Evolutionary conservation across 2,329 filamentous ascomycete genomes (phyloP).

Genomic region (Colletotrichum endophyticum): DNA sequence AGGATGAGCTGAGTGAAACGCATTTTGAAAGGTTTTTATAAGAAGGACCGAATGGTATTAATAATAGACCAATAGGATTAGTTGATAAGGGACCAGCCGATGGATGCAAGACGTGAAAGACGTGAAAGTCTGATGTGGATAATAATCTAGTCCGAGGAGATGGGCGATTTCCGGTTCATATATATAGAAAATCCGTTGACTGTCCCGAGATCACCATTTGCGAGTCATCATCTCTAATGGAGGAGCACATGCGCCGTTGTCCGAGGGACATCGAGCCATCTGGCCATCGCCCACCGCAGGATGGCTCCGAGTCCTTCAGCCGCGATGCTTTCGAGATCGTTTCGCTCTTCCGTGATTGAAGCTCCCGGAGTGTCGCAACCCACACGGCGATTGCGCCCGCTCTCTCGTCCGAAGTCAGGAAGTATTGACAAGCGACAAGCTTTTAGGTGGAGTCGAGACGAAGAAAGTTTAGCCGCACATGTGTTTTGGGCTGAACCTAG

Average conservation of each 20-base stretch:
- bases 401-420: not conserved
- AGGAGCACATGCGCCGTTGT: not conserved
- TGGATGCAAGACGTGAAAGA: not conserved
- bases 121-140: not conserved
- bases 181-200: not conserved
- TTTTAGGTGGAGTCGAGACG: conserved; percentile 9
- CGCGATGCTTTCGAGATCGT: not conserved
- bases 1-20: not conserved
- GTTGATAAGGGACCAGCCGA: not conserved
- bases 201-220: not conserved
- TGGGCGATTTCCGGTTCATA: not conserved
- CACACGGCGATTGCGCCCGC: not conserved
- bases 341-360: not conserved
- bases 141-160: accelerated
- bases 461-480: conserved; percentile 12
- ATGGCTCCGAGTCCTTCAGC: not conserved
- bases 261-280: not conserved
- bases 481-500: not conserved
- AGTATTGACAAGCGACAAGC: conserved; percentile 7
- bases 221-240: not conserved
- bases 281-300: not conserved
- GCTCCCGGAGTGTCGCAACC: not conserved
- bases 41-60: not conserved
- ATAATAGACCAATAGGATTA: not conserved
- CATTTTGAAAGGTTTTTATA: not conserved